These are phyloP conservation scores for Leptodontidium sp. DNA, from an alignment of 2,329 filamentous ascomycete species.

Conservation along the genomic window DNA sequence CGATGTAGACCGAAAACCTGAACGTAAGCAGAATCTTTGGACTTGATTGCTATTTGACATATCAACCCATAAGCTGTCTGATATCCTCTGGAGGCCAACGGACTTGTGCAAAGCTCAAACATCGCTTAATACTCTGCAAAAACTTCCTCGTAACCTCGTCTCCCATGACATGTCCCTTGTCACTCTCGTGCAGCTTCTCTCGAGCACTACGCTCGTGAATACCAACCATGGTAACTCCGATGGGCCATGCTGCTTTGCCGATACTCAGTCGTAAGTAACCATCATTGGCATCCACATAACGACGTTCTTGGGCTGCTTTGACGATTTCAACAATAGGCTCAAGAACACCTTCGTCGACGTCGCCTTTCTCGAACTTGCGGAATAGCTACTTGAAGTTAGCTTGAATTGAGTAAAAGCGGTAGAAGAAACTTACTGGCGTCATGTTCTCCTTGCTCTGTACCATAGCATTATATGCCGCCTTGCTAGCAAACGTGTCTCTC, in stretches of 20 bases:
- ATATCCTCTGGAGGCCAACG: constrained; percentile 95
- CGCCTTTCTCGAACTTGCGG: constrained; percentile 83
- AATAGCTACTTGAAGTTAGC: constrained; percentile 66
- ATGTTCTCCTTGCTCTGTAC: constrained; percentile 87
- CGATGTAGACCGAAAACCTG: neutral
- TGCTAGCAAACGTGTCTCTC: constrained; percentile 76
- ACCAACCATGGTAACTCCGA: constrained; percentile 99
- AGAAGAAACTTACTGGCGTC: constrained; percentile 64
- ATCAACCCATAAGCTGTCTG: constrained; percentile 86
- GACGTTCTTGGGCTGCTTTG: constrained; percentile 84
- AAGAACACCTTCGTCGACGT: constrained; percentile 80
- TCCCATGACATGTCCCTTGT: constrained; percentile 94
- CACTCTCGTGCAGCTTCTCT: constrained; percentile 90
- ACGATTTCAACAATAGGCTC: constrained; percentile 91
- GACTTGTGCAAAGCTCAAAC: constrained; percentile 94
- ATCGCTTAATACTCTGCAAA: constrained; percentile 96
- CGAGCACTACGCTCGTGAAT: constrained; percentile 96
- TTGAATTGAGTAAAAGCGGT: neutral
- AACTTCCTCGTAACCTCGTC: constrained; percentile 97
- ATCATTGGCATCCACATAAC: constrained; percentile 96
- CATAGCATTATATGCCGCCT: constrained; percentile 85
- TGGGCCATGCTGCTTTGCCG: constrained; percentile 97
- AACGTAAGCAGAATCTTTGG: neutral
- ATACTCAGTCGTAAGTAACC: constrained; percentile 93
- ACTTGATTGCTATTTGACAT: constrained; percentile 3